Percentiles rank a stretch among this genome's conserved stretches.
Evolutionary conservation across 2,329 filamentous ascomycete genomes (phyloP).

Genomic region (Curvularia spicifera): DNA sequence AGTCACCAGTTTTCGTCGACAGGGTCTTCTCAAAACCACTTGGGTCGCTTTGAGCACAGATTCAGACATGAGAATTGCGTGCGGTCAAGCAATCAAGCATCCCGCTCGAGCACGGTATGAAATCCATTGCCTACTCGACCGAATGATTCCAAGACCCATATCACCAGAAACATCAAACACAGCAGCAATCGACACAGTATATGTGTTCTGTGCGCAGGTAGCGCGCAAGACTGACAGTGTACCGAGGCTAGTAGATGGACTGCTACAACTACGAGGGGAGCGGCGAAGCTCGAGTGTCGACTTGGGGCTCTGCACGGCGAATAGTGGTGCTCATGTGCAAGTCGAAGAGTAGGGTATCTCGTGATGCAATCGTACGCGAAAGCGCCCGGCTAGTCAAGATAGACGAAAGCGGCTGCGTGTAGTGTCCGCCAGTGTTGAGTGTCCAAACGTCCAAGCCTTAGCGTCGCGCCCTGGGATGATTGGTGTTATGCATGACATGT

Average conservation of each 20-base stretch:
- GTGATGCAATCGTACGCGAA: constrained; percentile 3
- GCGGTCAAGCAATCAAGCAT: not conserved
- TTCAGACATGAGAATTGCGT: not conserved
- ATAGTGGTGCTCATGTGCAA: constrained; percentile 2
- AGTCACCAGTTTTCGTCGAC: not conserved
- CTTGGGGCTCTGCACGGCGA: not conserved
- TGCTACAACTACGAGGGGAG: constrained; percentile 3
- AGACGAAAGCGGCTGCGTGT: not conserved
- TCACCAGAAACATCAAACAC: not conserved
- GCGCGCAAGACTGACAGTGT: not conserved
- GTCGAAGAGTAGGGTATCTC: constrained; percentile 9
- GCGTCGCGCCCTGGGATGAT: not conserved
- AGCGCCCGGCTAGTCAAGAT: constrained; percentile 2
- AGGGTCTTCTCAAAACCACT: not conserved
- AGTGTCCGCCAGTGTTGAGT: constrained; percentile 1
- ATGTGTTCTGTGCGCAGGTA: not conserved
- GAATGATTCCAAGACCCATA: not conserved
- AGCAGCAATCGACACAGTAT: not conserved
- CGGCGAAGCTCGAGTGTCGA: not conserved
- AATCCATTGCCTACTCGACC: not conserved
- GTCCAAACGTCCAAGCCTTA: constrained; percentile 2
- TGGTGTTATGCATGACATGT: constrained; percentile 7
- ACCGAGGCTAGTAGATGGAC: not conserved
- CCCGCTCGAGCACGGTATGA: not conserved
- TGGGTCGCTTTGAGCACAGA: not conserved